Evolutionary conservation across 768 basidiomycete genomes (phyloP).

Genomic region (Boletus coccyginus): DNA sequence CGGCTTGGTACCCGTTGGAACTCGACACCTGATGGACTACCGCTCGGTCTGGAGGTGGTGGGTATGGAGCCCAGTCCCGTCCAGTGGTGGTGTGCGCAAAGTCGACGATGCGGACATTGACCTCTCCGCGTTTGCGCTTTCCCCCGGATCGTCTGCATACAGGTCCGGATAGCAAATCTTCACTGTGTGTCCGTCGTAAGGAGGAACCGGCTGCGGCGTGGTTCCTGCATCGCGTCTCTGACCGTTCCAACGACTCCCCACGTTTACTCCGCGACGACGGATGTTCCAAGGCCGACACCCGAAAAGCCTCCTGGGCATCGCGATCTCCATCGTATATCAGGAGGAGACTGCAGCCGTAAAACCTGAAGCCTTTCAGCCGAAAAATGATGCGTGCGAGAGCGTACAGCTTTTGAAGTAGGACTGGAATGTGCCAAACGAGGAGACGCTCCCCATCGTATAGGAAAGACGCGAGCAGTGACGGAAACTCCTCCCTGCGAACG

Average conservation of each 20-base stretch:
- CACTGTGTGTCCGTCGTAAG: slow-evolving; percentile 74
- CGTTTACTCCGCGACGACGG: slow-evolving; percentile 67
- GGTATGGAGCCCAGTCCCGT: slow-evolving; percentile 77
- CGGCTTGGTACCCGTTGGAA: slow-evolving; percentile 76
- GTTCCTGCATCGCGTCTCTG: slow-evolving; percentile 38
- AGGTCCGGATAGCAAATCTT: slow-evolving; percentile 71
- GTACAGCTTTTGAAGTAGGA: slow-evolving; percentile 87
- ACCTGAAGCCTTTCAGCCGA: slow-evolving; percentile 91
- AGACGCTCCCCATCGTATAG: slow-evolving; percentile 80
- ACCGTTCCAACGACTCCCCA: slow-evolving; percentile 74
- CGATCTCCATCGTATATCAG: slow-evolving; percentile 97
- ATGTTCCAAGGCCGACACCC: slow-evolving; percentile 58
- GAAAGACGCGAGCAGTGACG: slow-evolving; percentile 77
- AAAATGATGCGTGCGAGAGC: slow-evolving; percentile 89
- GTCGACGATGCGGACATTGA: slow-evolving; percentile 95
- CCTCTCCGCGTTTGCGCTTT: slow-evolving; percentile 82
- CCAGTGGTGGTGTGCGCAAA: slow-evolving; percentile 99
- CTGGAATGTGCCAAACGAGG: slow-evolving; percentile 89
- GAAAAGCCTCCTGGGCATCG: slow-evolving; percentile 78
- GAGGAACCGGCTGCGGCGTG: slow-evolving; percentile 41
- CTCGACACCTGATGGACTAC: slow-evolving; percentile 48
- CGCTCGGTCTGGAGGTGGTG: slow-evolving; percentile 41
- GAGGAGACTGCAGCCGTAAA: slow-evolving; percentile 96
- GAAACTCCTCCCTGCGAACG: slow-evolving; percentile 82
- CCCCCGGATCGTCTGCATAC: slow-evolving; percentile 59